Evolutionary conservation across 2,329 filamentous ascomycete genomes (phyloP), one percentile per base, ranked within the genome.

Genomic region (Talaromyces amestolkiae): DNA sequence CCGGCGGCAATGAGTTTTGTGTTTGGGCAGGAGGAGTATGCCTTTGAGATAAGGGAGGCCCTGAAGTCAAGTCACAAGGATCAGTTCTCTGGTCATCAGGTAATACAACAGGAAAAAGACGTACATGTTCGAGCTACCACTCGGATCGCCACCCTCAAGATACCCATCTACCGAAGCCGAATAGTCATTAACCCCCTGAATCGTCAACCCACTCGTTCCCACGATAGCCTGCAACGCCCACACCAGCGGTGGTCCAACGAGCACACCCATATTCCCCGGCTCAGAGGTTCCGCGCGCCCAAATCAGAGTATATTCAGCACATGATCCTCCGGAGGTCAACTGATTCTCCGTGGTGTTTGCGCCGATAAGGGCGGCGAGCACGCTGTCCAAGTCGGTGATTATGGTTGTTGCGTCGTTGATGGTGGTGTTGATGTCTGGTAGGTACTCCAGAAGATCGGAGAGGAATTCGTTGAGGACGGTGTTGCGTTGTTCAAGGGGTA

Each of bases 111-210:
- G 19, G n/a, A 19, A 15, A 31, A 10, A 27, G n/a, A 37, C 53
- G 17, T 56, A 69, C 69, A 70, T 68, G 19, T 69, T 64, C 1
- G 61, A 24, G 59, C 61, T 67, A 27, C 68, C 69, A 45, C 45
- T 54, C 22, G 69, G 24, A 63, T 68, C 67, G 11, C 69, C 69
- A 8, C 69, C 69, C 19, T 58, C 67, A 45, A 69, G 43, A 45
- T 70, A 70, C 11, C 69, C 69, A 49, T 65, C 67, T 7, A 70
- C 68, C 2, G 65, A 65, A 41, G 69, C 69, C 9, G 65, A 49
- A 49, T 70, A 70, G 54, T 67, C 41, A 49, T 70, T 70, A n/a
- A 70, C 69, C 9, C 69, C 69, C 53, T 70, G 69, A 27, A 69
- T 65, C 35, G 67, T 68, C 27, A 70, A 31, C 19, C 64, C 54